These are phyloP conservation scores for Nepenthes gracilis DNA, from an alignment of 148 eudicot genomes.

Conservation along the genomic window DNA sequence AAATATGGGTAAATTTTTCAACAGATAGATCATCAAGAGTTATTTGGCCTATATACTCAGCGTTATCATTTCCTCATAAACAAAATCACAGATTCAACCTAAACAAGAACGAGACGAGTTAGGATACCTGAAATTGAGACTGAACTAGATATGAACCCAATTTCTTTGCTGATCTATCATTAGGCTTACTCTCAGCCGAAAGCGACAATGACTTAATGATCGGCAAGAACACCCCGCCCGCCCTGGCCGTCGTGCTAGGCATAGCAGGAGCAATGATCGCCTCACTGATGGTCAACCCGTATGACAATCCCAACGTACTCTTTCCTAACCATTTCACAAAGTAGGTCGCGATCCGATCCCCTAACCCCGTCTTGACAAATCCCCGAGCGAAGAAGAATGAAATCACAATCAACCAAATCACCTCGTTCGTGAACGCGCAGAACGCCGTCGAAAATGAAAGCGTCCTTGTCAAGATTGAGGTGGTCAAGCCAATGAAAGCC, in stretches of 20 bases:
- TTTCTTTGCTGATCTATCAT: conserved; percentile 37
- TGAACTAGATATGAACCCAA: conserved; percentile 68
- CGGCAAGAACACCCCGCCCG: conserved; percentile 87
- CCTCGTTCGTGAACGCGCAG: conserved; percentile 76
- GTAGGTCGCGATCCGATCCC: conserved; percentile 78
- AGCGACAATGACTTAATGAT: conserved; percentile 79
- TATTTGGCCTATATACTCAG: background rate
- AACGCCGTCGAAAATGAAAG: conserved; percentile 56
- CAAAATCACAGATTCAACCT: background rate
- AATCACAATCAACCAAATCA: conserved; percentile 85
- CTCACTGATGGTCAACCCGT: conserved; percentile 75
- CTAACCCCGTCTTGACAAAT: conserved; percentile 80
- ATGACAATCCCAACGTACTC: conserved; percentile 74
- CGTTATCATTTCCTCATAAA: background rate
- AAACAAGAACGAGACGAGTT: conserved; percentile 2
- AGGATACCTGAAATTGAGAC: conserved; percentile 78
- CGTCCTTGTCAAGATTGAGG: conserved; percentile 51
- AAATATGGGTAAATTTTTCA: too few species aligned
- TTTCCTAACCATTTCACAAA: conserved; percentile 86
- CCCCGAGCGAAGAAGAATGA: conserved; percentile 92
- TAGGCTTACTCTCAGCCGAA: conserved; percentile 61
- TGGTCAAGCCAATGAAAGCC: conserved; percentile 65
- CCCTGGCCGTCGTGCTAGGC: conserved; percentile 95
- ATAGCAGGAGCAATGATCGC: conserved; percentile 90
- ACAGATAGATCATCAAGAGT: too few species aligned